Percentiles rank a stretch among this genome's conserved stretches.
Evolutionary conservation across 2,329 filamentous ascomycete species (phyloP).

Genomic region (Lanzia echinophila): DNA sequence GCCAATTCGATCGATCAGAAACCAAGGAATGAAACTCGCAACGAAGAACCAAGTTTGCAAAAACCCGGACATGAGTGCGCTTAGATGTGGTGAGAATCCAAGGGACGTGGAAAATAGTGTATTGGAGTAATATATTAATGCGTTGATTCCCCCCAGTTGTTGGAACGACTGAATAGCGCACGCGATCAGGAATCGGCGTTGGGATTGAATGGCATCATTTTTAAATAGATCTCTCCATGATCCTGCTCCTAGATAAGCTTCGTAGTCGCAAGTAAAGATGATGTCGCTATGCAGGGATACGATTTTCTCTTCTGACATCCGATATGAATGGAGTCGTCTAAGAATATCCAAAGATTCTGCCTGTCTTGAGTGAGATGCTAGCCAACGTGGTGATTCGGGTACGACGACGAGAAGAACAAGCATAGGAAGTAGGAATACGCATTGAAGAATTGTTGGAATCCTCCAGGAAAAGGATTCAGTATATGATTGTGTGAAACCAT

Average conservation of each 20-base stretch:
- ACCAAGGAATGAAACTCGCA: slow-evolving; percentile 35
- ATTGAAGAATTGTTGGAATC: slow-evolving; percentile 49
- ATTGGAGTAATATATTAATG: slow-evolving; percentile 37
- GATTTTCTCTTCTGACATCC: slow-evolving; percentile 21
- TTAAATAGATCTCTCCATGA: slow-evolving; percentile 23
- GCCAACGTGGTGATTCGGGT: slow-evolving; percentile 44
- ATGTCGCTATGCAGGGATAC: slow-evolving; percentile 29
- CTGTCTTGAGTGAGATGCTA: slow-evolving; percentile 35
- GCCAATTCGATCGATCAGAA: slow-evolving; percentile 48
- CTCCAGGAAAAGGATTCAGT: slow-evolving; percentile 44
- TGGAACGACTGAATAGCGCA: slow-evolving; percentile 45
- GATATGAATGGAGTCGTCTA: slow-evolving; percentile 42
- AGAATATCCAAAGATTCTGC: slow-evolving; percentile 38
- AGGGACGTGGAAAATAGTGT: slow-evolving; percentile 42
- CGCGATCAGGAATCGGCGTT: slow-evolving; percentile 44
- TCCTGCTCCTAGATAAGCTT: slow-evolving; percentile 31
- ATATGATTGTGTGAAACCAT: slow-evolving; percentile 47
- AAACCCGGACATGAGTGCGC: slow-evolving; percentile 46
- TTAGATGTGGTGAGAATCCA: slow-evolving; percentile 36
- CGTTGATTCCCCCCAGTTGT: slow-evolving; percentile 39
- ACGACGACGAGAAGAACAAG: slow-evolving; percentile 43
- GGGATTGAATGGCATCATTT: slow-evolving; percentile 35
- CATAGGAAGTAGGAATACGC: slow-evolving; percentile 31
- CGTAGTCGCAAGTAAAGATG: slow-evolving; percentile 28
- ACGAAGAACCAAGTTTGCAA: slow-evolving; percentile 42